phyloP scores from a whole-genome alignment of 106 monocot genomes.

The Apostasia shenzhenica region DNA sequence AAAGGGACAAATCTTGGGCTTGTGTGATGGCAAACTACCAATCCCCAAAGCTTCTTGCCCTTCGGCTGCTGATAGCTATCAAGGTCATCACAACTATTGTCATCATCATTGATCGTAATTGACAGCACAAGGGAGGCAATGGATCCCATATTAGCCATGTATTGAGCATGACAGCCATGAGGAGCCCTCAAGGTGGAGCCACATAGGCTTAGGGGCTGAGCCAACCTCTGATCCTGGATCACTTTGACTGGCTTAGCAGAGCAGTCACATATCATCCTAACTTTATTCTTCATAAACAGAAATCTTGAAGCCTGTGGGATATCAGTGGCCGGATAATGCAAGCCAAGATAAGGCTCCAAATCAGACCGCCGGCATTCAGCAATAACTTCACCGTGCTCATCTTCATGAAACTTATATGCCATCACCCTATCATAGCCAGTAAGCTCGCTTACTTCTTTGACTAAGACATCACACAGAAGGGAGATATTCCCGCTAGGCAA shows the following conservation, averaged over 20 bases:
- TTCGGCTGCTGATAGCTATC: conserved; percentile 34
- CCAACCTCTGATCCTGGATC: conserved; percentile 55
- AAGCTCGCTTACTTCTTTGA: conserved; percentile 62
- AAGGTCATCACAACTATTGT: conserved; percentile 41
- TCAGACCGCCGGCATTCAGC: conserved; percentile 60
- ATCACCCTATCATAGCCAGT: conserved; percentile 86
- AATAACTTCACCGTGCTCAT: conserved; percentile 90
- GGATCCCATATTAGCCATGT: conserved; percentile 93
- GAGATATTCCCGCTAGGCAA: conserved; percentile 74
- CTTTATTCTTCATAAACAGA: conserved; percentile 88
- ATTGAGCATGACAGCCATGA: conserved; percentile 89
- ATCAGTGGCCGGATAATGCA: conserved; percentile 95
- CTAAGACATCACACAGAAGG: conserved; percentile 73
- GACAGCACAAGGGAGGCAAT: conserved; percentile 89
- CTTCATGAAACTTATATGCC: conserved; percentile 93
- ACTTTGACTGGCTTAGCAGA: conserved; percentile 55
- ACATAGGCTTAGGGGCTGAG: conserved; percentile 49
- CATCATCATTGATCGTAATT: conserved; percentile 65
- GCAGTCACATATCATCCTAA: conserved; percentile 90
- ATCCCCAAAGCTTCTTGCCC: conserved; percentile 77
- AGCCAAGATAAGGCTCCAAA: conserved; percentile 75
- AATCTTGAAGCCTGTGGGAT: conserved; percentile 97
- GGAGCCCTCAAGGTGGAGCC: conserved; percentile 82
- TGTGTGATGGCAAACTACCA: conserved; percentile 86
- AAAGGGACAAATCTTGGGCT: conserved; percentile 77